Evolutionary conservation across 768 basidiomycete genomes (phyloP), one percentile per base, ranked within the genome.

Genomic region (Tricholoma saponaceum): DNA sequence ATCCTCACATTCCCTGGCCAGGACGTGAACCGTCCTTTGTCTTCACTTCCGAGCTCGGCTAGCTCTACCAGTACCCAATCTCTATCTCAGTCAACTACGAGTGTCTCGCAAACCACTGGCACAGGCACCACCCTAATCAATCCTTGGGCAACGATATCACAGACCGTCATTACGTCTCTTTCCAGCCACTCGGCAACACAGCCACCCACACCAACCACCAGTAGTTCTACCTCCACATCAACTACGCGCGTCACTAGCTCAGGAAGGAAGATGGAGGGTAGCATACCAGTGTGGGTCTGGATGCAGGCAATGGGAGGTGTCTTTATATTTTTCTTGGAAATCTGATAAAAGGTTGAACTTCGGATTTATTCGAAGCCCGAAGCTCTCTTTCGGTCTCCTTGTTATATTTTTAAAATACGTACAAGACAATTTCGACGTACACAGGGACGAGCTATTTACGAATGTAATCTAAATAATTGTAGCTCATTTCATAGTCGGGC

Each of bases 401-500:
- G n/a, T n/a, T n/a, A n/a, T n/a, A n/a, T n/a, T n/a, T n/a, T n/a
- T n/a, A n/a, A n/a, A n/a, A n/a, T 20, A 43, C 22, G 33, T 37
- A 52, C 35, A 25, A 20, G 32, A 37, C 13, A 12, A 23, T 60
- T 22, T 6, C 12, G 16, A 56, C 12, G 30, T 32, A 32, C 30
- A 28, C 28, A 28, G 28, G 8, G 30, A 32, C 8, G 8, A 32
- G 30, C 7, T 32, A 32, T 32, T 8, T 32, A 32, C 7, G n/a
- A n/a, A n/a, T n/a, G n/a, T n/a, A n/a, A n/a, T n/a, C n/a, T n/a
- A n/a, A n/a, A 32, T 32, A 8, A 39, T n/a, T 39, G 37, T 39
- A 39, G 7, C 41, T 3, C 26, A 13, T 9, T 22, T 56, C 69
- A 77, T 39, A 77, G 61, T 20, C 74, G 66, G 9, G 69, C 70